Conservation (phyloP, 169 alveolate genomes). For the Cryptosporidium ubiquitum region DNA sequence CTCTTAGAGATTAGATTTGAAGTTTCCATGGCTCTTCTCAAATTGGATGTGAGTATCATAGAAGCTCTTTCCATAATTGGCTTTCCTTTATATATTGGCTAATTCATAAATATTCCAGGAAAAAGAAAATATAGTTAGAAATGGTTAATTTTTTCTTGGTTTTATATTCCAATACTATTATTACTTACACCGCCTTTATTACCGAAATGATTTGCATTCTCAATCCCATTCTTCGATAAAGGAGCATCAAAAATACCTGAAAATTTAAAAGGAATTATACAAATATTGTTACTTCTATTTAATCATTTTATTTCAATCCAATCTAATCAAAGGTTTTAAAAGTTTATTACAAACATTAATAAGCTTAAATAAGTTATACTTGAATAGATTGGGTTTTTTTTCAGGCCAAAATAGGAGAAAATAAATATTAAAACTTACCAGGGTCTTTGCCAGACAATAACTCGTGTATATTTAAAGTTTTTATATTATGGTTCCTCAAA, state of each 20-base stretch:
- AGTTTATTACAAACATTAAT: no score
- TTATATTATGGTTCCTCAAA: conserved; percentile 10
- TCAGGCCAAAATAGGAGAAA: background rate
- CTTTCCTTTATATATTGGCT: conserved; percentile 53
- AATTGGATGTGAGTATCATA: conserved; percentile 34
- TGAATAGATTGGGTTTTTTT: background rate
- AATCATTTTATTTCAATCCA: background rate
- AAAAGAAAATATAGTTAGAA: background rate
- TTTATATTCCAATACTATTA: background rate
- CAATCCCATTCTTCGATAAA: conserved; percentile 26
- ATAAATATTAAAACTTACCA: conserved; percentile 5
- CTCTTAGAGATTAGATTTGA: conserved; percentile 25
- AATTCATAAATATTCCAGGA: background rate
- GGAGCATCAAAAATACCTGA: conserved; percentile 49
- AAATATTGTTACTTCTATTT: background rate
- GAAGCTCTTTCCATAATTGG: conserved; percentile 50
- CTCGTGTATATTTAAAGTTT: conserved; percentile 6
- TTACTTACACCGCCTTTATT: conserved; percentile 64
- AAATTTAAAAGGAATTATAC: background rate
- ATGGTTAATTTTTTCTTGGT: background rate
- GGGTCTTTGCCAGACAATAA: conserved; percentile 9
- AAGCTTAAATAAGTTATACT: no score
- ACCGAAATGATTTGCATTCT: conserved; percentile 22
- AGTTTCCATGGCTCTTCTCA: conserved; percentile 57
- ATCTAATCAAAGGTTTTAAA: background rate